These are phyloP conservation scores for Blastobotrys buckinghamii DNA, from an alignment of 1,139 yeast species.

Conservation along the genomic window DNA sequence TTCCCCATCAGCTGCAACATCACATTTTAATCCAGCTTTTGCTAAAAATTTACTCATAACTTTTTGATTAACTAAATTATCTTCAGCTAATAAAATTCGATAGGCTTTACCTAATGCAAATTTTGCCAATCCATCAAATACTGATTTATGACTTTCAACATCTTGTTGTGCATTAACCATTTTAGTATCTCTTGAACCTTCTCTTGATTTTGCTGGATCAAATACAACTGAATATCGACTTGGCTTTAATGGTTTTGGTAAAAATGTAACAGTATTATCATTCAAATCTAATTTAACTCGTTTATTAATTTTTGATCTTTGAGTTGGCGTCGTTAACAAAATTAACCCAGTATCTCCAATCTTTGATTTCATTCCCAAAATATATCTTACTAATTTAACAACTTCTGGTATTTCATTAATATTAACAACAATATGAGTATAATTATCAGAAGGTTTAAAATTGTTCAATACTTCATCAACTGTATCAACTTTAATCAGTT, in stretches of 20 bases:
- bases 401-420: constrained; percentile 23
- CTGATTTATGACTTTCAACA: constrained; percentile 21
- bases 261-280: constrained; percentile 19
- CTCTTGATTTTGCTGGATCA: constrained; percentile 25
- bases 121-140: constrained; percentile 20
- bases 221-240: constrained; percentile 27
- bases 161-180: constrained; percentile 27
- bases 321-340: constrained; percentile 30
- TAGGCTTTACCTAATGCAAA: constrained; percentile 42
- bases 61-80: constrained; percentile 81
- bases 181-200: constrained; percentile 26
- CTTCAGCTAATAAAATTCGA: constrained; percentile 74
- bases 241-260: constrained; percentile 28
- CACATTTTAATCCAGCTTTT: constrained; percentile 67
- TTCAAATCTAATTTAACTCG: constrained; percentile 13
- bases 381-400: constrained; percentile 16
- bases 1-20: constrained; percentile 69
- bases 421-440: constrained; percentile 33
- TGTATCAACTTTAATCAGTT: constrained; percentile 18
- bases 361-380: constrained; percentile 1
- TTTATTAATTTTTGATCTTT: constrained; percentile 24
- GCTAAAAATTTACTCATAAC: constrained; percentile 71
- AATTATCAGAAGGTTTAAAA: constrained; percentile 11
- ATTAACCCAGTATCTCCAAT: constrained; percentile 21
- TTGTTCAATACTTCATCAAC: constrained; percentile 14